These are phyloP conservation scores for Fusarium lateritium DNA, from an alignment of 2,329 filamentous ascomycete species.

Conservation along the genomic window DNA sequence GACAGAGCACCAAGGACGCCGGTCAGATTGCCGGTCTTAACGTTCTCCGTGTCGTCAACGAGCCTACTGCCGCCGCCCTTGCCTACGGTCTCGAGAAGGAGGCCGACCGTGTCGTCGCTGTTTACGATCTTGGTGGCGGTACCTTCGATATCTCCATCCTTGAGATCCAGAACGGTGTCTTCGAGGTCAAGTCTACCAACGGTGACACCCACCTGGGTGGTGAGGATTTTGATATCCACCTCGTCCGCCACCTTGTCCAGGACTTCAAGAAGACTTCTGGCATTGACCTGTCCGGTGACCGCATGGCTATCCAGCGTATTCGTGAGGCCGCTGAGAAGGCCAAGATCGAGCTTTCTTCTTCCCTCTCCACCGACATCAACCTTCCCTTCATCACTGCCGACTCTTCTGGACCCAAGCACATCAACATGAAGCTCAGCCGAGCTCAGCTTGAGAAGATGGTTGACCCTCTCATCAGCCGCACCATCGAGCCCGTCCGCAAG, in stretches of 20 bases:
- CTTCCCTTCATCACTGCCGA: constrained; percentile 99
- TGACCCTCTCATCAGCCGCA: constrained; percentile 88
- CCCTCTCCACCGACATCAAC: constrained; percentile 96
- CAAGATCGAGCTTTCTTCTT: constrained; percentile 98
- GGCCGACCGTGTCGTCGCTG: constrained; percentile 88
- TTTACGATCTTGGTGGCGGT: constrained; percentile 98
- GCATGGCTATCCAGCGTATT: constrained; percentile 99
- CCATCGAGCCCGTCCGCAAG: constrained; percentile 94
- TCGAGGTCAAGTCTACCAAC: constrained; percentile 99
- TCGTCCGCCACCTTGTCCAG: constrained; percentile 93
- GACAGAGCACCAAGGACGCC: constrained; percentile 98
- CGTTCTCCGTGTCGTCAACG: constrained; percentile 97
- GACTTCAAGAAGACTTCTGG: constrained; percentile 97
- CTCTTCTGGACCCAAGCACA: constrained; percentile 96
- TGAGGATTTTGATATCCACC: constrained; percentile 96
- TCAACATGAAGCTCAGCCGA: constrained; percentile 94
- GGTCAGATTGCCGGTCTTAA: constrained; percentile 97
- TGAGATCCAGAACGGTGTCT: constrained; percentile 97
- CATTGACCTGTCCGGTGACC: constrained; percentile 90
- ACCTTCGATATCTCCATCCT: constrained; percentile 99
- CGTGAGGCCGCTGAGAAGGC: constrained; percentile 99
- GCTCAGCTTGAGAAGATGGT: constrained; percentile 94
- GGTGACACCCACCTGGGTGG: constrained; percentile 98
- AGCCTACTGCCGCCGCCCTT: constrained; percentile 95
- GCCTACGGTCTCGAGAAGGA: constrained; percentile 98